Evolutionary conservation across 805 yeast genomes (phyloP).

Genomic region (Suhomyces xylopsoci): DNA sequence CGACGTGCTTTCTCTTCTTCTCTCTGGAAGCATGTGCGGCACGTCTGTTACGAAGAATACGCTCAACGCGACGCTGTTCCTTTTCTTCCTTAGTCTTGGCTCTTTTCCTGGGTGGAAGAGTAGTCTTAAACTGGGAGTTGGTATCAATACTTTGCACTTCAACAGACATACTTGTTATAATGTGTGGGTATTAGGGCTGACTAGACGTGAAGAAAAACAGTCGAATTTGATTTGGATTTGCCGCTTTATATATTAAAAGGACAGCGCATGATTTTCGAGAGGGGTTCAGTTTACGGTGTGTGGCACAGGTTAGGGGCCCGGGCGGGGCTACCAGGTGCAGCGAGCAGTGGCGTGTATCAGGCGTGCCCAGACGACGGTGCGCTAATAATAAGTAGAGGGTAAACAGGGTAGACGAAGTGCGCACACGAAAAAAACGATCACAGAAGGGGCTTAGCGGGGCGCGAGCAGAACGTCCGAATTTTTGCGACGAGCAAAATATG

Average conservation of each 20-base stretch:
- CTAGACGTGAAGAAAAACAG: not conserved
- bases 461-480: not conserved
- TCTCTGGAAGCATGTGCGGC: slow-evolving; percentile 98
- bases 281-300: not conserved
- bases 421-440: not conserved
- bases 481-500: not conserved
- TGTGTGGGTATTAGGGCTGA: not conserved
- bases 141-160: slow-evolving; percentile 1
- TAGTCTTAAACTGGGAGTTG: slow-evolving; percentile 23
- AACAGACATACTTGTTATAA: not conserved
- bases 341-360: not conserved
- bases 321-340: not conserved
- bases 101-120: slow-evolving; percentile 91
- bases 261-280: not conserved
- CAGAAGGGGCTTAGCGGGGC: not conserved
- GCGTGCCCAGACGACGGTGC: not conserved
- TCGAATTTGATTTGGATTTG: not conserved
- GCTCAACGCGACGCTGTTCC: slow-evolving; percentile 91
- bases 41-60: slow-evolving; percentile 88
- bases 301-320: not conserved
- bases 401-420: not conserved
- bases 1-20: slow-evolving; percentile 90
- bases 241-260: not conserved
- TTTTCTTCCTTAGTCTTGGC: slow-evolving; percentile 96
- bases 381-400: not conserved